phyloP scores from a whole-genome alignment of 2,329 filamentous ascomycete genomes.

The Colletotrichum sp. region DNA sequence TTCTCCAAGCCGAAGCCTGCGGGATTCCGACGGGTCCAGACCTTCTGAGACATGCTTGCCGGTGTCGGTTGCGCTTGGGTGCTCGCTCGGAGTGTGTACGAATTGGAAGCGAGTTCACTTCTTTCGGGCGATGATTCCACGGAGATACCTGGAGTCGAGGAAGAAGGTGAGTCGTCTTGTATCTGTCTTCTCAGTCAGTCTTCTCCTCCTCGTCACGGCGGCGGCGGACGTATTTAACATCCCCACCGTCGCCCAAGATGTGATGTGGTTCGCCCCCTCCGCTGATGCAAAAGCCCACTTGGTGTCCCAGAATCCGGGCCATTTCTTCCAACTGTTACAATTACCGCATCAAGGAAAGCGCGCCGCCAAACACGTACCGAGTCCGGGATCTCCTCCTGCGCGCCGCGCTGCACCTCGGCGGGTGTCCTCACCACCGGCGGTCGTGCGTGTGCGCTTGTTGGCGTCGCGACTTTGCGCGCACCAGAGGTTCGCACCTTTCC shows the following conservation, averaged over 20 bases:
- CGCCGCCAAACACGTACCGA: background rate
- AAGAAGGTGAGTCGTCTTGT: background rate
- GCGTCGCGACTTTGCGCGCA: background rate
- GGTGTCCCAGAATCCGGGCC: background rate
- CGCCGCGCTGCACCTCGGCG: background rate
- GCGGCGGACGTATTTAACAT: background rate
- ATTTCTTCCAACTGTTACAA: slow-evolving; percentile 2
- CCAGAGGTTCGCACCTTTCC: background rate
- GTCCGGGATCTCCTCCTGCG: slow-evolving; percentile 5
- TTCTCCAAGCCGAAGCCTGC: slow-evolving; percentile 30
- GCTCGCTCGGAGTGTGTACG: background rate
- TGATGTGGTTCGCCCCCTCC: background rate
- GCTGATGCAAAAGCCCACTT: slow-evolving; percentile 1
- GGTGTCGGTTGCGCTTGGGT: slow-evolving; percentile 26
- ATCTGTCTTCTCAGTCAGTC: background rate
- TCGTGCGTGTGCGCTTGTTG: background rate
- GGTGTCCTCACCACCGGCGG: background rate
- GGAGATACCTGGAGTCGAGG: background rate
- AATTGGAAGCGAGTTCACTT: background rate
- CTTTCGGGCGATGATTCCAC: background rate
- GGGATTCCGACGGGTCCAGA: slow-evolving; percentile 30
- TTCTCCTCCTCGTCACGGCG: background rate
- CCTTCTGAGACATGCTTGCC: slow-evolving; percentile 45
- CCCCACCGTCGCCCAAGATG: background rate
- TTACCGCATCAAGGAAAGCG: slow-evolving; percentile 14